Percentiles rank a stretch among this genome's conserved stretches.
Conservation (phyloP, 768 basidiomycete genomes). For the Boletales sp. region DNA sequence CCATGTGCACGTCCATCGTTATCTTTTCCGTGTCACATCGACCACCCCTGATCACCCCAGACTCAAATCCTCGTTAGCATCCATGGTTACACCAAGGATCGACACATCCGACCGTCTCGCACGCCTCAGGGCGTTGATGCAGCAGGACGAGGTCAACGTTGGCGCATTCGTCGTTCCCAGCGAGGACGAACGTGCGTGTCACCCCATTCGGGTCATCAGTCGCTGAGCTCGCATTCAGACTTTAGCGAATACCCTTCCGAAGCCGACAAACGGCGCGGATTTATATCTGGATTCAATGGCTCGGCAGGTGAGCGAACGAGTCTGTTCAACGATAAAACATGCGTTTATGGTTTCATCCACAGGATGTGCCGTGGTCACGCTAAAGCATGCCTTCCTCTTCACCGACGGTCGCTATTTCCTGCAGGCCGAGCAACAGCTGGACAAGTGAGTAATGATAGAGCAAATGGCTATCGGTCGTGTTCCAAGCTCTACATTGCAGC, state of each 20-base stretch:
- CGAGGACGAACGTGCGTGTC: constrained; percentile 82
- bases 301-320: constrained; percentile 65
- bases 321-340: not conserved
- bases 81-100: constrained; percentile 47
- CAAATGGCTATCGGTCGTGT: not conserved
- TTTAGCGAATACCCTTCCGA: constrained; percentile 85
- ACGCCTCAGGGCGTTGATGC: constrained; percentile 69
- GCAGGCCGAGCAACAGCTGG: constrained; percentile 88
- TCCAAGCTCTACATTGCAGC: constrained; percentile 32
- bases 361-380: constrained; percentile 79
- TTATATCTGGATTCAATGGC: constrained; percentile 91
- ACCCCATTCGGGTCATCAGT: not conserved
- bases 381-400: constrained; percentile 73
- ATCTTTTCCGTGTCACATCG: constrained; percentile 17
- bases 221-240: constrained; percentile 43
- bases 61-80: constrained; percentile 13
- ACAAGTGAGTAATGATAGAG: constrained; percentile 47
- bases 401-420: constrained; percentile 96
- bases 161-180: constrained; percentile 82
- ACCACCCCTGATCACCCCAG: constrained; percentile 1
- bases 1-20: constrained; percentile 16
- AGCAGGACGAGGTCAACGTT: constrained; percentile 46
- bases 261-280: constrained; percentile 81
- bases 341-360: constrained; percentile 7
- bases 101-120: constrained; percentile 62